Conservation (phyloP, 2,329 filamentous ascomycete species). For the Pseudovirgaria hyperparasitica region DNA sequence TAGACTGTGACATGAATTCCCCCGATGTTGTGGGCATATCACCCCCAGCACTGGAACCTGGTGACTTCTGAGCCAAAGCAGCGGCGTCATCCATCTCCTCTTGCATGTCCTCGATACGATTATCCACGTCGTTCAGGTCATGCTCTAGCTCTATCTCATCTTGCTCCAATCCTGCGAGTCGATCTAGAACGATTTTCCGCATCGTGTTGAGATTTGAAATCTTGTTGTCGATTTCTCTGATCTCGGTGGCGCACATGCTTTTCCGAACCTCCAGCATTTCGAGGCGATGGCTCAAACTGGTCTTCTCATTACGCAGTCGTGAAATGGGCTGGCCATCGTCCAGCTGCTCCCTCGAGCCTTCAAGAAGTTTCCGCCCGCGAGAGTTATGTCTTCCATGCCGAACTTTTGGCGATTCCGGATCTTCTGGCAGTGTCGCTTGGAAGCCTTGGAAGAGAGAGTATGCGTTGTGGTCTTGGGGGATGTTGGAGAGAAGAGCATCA, state of each 20-base stretch:
- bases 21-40: slow-evolving; percentile 24
- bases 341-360: slow-evolving; percentile 45
- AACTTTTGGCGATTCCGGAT: slow-evolving; percentile 43
- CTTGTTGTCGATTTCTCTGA: slow-evolving; percentile 92
- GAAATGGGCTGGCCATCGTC: slow-evolving; percentile 48
- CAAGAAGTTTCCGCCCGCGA: slow-evolving; percentile 62
- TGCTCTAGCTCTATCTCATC: slow-evolving; percentile 85
- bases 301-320: slow-evolving; percentile 68
- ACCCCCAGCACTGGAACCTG: slow-evolving; percentile 6
- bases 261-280: slow-evolving; percentile 89
- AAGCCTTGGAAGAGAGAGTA: slow-evolving; percentile 97
- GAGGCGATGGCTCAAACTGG: slow-evolving; percentile 67
- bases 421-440: slow-evolving; percentile 73
- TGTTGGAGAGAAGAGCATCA: slow-evolving; percentile 79
- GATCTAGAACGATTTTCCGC: slow-evolving; percentile 81
- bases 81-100: slow-evolving; percentile 43
- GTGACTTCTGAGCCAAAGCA: slow-evolving; percentile 29
- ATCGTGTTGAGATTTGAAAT: slow-evolving; percentile 87
- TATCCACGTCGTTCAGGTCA: slow-evolving; percentile 54
- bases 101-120: slow-evolving; percentile 49
- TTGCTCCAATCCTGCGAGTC: slow-evolving; percentile 74
- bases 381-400: slow-evolving; percentile 55
- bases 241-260: slow-evolving; percentile 95
- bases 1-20: slow-evolving; percentile 92
- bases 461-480: slow-evolving; percentile 71